phyloP scores from a whole-genome alignment of 176 grass and related monocot species.

The Dactylis glomerata region DNA sequence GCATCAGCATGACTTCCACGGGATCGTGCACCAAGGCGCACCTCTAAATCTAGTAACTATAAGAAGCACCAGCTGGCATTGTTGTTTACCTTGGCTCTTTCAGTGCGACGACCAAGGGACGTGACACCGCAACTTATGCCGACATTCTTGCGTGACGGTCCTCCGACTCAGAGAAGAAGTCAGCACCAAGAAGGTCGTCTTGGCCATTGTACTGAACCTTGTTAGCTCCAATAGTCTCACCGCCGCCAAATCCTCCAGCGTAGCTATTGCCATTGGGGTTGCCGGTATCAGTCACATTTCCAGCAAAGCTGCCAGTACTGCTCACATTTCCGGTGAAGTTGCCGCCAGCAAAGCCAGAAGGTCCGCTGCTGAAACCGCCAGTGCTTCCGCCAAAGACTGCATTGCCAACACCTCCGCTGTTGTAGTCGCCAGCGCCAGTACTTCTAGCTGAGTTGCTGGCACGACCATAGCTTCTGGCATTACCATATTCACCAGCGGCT shows the following conservation, averaged over 20 bases:
- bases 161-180: conserved; percentile 40
- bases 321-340: conserved; percentile 10
- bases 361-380: not conserved
- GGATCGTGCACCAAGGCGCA: too few species aligned
- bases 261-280: not conserved
- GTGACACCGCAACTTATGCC: not conserved
- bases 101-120: not conserved
- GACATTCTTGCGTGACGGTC: conserved; percentile 43
- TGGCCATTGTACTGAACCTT: conserved; percentile 41
- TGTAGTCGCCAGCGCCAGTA: not conserved
- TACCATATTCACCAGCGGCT: not conserved
- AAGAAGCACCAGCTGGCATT: not conserved
- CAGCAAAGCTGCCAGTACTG: not conserved
- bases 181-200: conserved; percentile 39
- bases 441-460: not conserved
- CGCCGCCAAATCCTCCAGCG: not conserved
- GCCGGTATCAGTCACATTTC: not conserved
- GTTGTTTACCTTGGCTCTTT: not conserved
- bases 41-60: too few species aligned
- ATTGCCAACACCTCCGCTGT: not conserved
- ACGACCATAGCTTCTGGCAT: not conserved
- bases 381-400: not conserved
- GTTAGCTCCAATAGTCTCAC: not conserved
- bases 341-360: not conserved
- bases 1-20: too few species aligned